Base-by-base conservation (phyloP, 306 rosid genomes). In the Inga leiocalycina region DNA sequence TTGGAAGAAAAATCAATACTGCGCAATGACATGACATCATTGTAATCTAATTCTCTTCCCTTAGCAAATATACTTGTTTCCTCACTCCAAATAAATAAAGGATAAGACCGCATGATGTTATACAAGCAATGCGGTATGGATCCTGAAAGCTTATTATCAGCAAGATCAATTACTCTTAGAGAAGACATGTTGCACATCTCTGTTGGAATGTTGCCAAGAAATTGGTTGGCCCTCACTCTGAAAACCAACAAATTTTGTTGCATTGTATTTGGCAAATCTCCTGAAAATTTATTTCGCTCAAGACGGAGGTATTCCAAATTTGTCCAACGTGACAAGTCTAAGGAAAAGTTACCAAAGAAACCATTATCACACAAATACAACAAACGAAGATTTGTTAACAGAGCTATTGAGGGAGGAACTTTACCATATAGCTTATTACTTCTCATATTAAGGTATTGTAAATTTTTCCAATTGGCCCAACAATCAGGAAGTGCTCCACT, bases 281-380 rank as follows among this genome's bases (percentile, higher is more conserved):
- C 80, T 11, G 22, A 76, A 15, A 76, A 24, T 6, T 41, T 4
- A 10, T 76, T 76, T 13, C 16, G 4, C 3, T 27, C 56, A 7
- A 76, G 56, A 5, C 3, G n/a, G 4, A 67, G 41, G 13, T 1
- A 16, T 0, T 13, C 4, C 37, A 48, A 52, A 4, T 8, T 10
- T 57, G 37, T 54, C 52, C 52, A 57, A 8, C n/a, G 39, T 76
- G 64, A 57, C 12, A 57, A 1, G 12, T 57, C 4, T 2, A 57
- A 20, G 20, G 64, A 57, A 57, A 57, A 20, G 8, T 19, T 1
- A 24, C 83, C 85, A 71, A 5, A 39, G 0, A 83, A 11, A 2
- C 20, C 54, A 45, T 77, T 87, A 0, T 87, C 27, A 71, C 14
- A 8, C 14, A 16, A 12, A 44, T 45, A 32, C 44, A 84, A n/a